Evolutionary conservation across 345 rosid species (phyloP).

Genomic region (Eucalyptus regnans): DNA sequence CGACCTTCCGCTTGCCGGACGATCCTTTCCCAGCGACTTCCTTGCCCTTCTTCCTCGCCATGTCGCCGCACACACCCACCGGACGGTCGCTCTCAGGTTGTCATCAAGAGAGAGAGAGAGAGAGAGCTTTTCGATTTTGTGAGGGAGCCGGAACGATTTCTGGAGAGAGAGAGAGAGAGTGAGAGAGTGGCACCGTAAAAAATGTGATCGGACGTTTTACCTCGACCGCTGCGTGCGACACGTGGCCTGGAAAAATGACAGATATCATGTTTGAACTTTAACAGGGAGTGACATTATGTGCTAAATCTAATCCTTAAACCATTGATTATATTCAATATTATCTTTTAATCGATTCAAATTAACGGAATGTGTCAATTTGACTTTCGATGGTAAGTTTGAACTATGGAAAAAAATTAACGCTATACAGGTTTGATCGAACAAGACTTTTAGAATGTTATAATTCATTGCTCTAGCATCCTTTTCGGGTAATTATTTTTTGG

Average conservation of each 20-base stretch:
- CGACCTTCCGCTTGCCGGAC: conserved; percentile 17
- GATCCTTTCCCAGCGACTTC: conserved; percentile 13
- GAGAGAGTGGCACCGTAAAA: background rate
- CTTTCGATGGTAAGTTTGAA: no score
- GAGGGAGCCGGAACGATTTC: background rate
- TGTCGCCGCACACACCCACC: background rate
- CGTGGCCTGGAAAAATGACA: background rate
- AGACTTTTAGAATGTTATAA: background rate
- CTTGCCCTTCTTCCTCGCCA: conserved; percentile 13
- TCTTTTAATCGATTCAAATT: no score
- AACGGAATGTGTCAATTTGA: no score
- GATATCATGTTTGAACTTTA: no score
- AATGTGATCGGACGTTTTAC: background rate
- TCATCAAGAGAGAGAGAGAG: background rate
- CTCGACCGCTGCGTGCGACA: background rate
- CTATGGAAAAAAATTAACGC: no score
- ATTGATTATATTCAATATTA: no score
- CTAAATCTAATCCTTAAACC: no score
- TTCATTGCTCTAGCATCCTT: background rate
- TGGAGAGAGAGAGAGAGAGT: background rate
- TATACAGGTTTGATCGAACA: no score
- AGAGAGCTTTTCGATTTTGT: background rate
- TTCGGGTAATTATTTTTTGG: background rate
- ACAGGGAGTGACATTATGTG: no score
- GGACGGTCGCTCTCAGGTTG: background rate